These are phyloP conservation scores for Pseudonectria buxi DNA, from an alignment of 2,329 filamentous ascomycete species.

Conservation along the genomic window DNA sequence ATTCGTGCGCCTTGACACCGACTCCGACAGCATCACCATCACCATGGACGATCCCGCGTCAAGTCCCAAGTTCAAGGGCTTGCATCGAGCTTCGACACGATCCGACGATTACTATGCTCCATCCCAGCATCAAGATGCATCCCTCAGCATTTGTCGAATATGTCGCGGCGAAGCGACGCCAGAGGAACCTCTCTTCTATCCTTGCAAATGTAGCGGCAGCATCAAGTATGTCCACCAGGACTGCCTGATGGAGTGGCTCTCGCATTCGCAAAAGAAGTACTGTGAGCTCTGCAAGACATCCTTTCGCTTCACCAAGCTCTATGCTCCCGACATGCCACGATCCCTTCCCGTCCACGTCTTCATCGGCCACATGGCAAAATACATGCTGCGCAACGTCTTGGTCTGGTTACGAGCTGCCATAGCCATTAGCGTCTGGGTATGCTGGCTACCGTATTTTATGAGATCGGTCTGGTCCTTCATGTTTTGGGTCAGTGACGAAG, in stretches of 20 bases:
- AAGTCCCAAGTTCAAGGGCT: conserved; percentile 16
- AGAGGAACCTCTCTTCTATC: conserved; percentile 87
- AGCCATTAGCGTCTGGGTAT: conserved; percentile 82
- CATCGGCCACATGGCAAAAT: conserved; percentile 66
- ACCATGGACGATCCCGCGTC: conserved; percentile 21
- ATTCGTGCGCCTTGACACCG: conserved; percentile 6
- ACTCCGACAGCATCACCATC: conserved; percentile 11
- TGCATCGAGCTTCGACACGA: conserved; percentile 17
- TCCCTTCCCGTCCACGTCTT: conserved; percentile 77
- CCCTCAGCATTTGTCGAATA: conserved; percentile 85
- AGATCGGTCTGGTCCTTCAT: conserved; percentile 86
- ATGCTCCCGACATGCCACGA: conserved; percentile 87
- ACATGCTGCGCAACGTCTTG: conserved; percentile 63
- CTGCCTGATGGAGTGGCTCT: conserved; percentile 97
- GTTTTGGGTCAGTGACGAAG: conserved; percentile 90
- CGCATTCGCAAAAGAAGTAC: conserved; percentile 98
- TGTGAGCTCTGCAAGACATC: conserved; percentile 99
- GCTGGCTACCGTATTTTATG: conserved; percentile 83
- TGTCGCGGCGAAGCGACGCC: conserved; percentile 81
- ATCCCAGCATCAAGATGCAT: conserved; percentile 25
- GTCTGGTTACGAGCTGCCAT: conserved; percentile 73
- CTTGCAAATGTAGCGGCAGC: conserved; percentile 97
- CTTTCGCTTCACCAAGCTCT: conserved; percentile 96
- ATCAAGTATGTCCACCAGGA: conserved; percentile 98
- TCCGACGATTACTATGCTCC: conserved; percentile 15